A percentile compares a stretch with the other conserved stretches of the same genome.
These are phyloP conservation scores for Neonectria hederae DNA, from an alignment of 2,329 filamentous ascomycete species.

Conservation along the genomic window DNA sequence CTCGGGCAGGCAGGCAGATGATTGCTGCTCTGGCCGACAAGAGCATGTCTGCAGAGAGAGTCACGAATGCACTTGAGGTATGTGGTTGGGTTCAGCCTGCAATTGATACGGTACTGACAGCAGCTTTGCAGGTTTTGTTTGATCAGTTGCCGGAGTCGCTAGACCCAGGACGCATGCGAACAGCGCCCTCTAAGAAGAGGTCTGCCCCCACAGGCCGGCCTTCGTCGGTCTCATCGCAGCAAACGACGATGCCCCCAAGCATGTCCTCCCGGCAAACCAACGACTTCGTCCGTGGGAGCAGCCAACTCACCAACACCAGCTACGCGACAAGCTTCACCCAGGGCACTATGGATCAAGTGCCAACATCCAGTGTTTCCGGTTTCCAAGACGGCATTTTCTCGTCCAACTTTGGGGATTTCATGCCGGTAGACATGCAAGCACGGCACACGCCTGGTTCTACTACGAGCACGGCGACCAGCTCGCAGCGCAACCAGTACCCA, in stretches of 20 bases:
- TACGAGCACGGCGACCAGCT: constrained; percentile 52
- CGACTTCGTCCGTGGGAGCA: constrained; percentile 46
- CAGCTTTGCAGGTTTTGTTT: constrained; percentile 74
- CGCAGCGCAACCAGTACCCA: constrained; percentile 48
- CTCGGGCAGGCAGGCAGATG: constrained; percentile 83
- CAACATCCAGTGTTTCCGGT: constrained; percentile 41
- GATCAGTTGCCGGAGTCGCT: constrained; percentile 81
- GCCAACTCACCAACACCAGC: constrained; percentile 40
- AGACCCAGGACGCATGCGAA: constrained; percentile 58
- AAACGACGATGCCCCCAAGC: constrained; percentile 44
- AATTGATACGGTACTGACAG: constrained; percentile 31
- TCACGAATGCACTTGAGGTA: constrained; percentile 81
- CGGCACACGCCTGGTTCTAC: constrained; percentile 55
- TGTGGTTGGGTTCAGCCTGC: constrained; percentile 42
- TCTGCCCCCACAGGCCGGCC: constrained; percentile 57
- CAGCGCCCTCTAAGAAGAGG: constrained; percentile 63
- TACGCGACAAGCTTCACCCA: constrained; percentile 41
- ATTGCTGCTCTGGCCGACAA: constrained; percentile 81
- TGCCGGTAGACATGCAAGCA: constrained; percentile 57
- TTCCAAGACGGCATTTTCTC: constrained; percentile 51
- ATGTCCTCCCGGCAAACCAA: constrained; percentile 48
- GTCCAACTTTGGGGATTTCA: constrained; percentile 55
- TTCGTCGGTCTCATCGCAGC: constrained; percentile 41
- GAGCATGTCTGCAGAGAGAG: constrained; percentile 89
- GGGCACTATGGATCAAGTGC: constrained; percentile 49